phyloP scores from a whole-genome alignment of 345 rosid genomes.

The Hypericum androsaemum region DNA sequence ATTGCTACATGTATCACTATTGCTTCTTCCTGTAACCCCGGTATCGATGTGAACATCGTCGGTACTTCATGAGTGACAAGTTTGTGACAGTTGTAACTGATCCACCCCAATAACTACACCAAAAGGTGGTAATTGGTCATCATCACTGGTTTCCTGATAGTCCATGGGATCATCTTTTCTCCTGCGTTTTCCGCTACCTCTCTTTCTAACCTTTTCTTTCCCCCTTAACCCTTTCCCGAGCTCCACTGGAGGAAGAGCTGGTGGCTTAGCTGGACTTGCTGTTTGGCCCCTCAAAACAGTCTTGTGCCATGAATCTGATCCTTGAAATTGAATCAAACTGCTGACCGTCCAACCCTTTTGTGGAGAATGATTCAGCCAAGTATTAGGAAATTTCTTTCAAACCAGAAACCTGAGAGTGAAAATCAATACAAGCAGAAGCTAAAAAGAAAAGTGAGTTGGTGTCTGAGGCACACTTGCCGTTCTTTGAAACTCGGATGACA shows the following conservation, averaged over 20 bases:
- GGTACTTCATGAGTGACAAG: not conserved
- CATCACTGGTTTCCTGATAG: constrained; percentile 18
- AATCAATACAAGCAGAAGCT: not conserved
- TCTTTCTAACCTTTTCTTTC: constrained; percentile 76
- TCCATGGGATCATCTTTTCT: constrained; percentile 16
- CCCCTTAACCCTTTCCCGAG: constrained; percentile 67
- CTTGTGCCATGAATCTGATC: constrained; percentile 28
- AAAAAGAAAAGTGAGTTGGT: not conserved
- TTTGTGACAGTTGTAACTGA: constrained; percentile 12
- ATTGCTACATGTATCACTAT: not conserved
- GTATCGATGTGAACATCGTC: constrained; percentile 12
- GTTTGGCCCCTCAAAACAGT: constrained; percentile 24
- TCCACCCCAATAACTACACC: constrained; percentile 18
- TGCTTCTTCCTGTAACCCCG: constrained; percentile 9
- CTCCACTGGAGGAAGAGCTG: constrained; percentile 33
- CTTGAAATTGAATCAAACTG: constrained; percentile 27
- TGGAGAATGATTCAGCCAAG: constrained; percentile 21
- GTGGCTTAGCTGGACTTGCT: constrained; percentile 14
- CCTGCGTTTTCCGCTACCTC: constrained; percentile 52
- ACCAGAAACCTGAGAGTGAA: constrained; percentile 18
- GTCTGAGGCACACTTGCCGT: constrained; percentile 11
- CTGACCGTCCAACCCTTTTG: constrained; percentile 22
- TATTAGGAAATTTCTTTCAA: constrained; percentile 21
- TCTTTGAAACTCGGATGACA: constrained; percentile 28
- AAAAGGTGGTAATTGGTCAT: constrained; percentile 19